Evolutionary conservation across 148 eudicot genomes (phyloP).

Genomic region (Tetragonia tetragonoides): DNA sequence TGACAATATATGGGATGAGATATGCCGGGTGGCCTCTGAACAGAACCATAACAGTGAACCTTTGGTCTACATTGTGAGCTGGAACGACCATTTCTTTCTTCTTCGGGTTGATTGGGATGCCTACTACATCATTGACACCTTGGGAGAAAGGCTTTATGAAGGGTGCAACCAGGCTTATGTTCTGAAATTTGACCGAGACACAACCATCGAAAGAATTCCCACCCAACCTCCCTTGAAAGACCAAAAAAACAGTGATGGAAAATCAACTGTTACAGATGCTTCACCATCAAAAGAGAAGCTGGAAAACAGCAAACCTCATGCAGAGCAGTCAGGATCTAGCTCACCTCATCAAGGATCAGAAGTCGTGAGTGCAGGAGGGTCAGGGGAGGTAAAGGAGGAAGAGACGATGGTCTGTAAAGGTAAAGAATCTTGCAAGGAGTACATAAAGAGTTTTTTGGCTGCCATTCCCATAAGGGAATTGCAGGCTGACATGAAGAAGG

Average conservation of each 20-base stretch:
- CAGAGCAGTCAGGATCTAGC: neutral
- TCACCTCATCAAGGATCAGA: constrained; percentile 15
- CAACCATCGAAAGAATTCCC: constrained; percentile 39
- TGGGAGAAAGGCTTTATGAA: constrained; percentile 86
- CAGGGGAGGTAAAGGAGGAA: constrained; percentile 25
- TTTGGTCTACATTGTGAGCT: constrained; percentile 59
- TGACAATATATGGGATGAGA: constrained; percentile 84
- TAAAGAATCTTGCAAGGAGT: constrained; percentile 73
- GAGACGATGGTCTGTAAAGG: constrained; percentile 42
- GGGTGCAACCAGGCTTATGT: constrained; percentile 71
- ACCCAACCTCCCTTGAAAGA: constrained; percentile 13
- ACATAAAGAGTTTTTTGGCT: constrained; percentile 82
- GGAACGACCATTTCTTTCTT: constrained; percentile 86
- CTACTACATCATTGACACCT: constrained; percentile 71
- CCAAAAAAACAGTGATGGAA: neutral
- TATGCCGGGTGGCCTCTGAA: constrained; percentile 35
- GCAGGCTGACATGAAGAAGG: constrained; percentile 72
- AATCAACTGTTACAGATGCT: neutral
- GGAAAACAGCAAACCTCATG: no score
- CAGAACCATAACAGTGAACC: constrained; percentile 33
- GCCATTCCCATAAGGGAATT: constrained; percentile 76
- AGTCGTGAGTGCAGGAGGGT: neutral
- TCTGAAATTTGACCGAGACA: constrained; percentile 56
- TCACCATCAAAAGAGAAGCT: no score
- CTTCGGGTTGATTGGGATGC: constrained; percentile 74